Conservation (phyloP, 805 yeast genomes). For the Kazachstania martiniae region DNA sequence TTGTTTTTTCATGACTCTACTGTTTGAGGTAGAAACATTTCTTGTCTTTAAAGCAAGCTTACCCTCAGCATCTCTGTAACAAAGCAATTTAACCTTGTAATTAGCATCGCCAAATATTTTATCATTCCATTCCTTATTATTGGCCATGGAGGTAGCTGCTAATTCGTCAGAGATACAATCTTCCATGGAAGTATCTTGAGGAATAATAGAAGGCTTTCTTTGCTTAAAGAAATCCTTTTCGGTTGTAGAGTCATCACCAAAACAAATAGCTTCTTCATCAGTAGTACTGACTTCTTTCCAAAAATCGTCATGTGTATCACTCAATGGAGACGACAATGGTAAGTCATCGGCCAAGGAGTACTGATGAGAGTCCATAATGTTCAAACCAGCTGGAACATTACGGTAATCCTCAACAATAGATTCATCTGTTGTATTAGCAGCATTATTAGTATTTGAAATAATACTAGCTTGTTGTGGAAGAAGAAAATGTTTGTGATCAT, state of each 20-base stretch:
- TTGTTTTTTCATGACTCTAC: neutral
- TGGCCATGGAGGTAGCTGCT: neutral
- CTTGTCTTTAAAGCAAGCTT: constrained; percentile 20
- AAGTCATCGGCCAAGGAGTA: neutral
- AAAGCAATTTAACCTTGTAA: constrained; percentile 18
- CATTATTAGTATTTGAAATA: neutral
- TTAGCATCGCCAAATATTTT: constrained; percentile 6
- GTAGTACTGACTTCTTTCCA: constrained; percentile 26
- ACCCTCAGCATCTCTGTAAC: constrained; percentile 25
- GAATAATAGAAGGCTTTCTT: constrained; percentile 2
- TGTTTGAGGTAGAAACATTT: constrained; percentile 1
- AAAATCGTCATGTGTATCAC: constrained; percentile 17
- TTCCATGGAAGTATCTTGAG: constrained; percentile 9
- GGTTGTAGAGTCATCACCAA: neutral
- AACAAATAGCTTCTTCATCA: constrained; percentile 16
- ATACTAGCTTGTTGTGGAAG: neutral
- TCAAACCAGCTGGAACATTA: constrained; percentile 1
- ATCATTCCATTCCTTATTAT: constrained; percentile 4
- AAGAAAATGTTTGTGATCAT: constrained; percentile 8
- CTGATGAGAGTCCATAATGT: neutral
- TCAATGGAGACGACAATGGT: neutral
- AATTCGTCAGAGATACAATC: constrained; percentile 12
- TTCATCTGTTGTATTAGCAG: too few relatives aligned
- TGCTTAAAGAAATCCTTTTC: constrained; percentile 1
- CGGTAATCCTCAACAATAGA: neutral